Base-by-base conservation (phyloP, 805 yeast species). In the Candida krabiensis region DNA sequence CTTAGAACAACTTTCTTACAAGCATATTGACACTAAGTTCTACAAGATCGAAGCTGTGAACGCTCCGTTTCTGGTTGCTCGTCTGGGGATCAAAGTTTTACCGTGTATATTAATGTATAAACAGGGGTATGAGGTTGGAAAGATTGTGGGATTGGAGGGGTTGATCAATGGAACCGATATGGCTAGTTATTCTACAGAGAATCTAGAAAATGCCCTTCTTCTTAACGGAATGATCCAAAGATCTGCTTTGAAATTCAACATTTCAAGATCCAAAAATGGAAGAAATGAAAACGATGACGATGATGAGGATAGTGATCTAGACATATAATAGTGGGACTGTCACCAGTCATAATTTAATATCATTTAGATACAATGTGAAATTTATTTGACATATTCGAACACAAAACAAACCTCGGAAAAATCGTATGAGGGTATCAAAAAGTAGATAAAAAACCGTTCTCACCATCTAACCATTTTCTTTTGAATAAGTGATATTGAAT, bases 11-110 rank as follows among this genome's bases (percentile, higher is more conserved):
- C 52, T 86, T 6, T 79, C 91, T 1, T 70, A 69, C 40, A 76
- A 73, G 45, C 86, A 86, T 60, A 53, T 82, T 32, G 63, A 66
- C 2, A 67, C 85, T 1, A 69, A 67, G 40, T 76, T 83, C 41
- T 58, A 73, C 15, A 68, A 73, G 31, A 71, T 84, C 4, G 67
- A 72, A 38, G 96, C 86, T 0, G 73, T 68, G 24, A 63, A 73
- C 26, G 84, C 90, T 1, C 89, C 95, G 3, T 87, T 87, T 53
- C 63, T 88, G 30, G 87, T 79, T 4, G 63, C 77, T 2, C 79
- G 77, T 53, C 68, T 88, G 27, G 64, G 68, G 3, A 70, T 88
- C 34, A 77, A 82, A 54, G 79, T 83, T 9, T 66, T 87, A 4
- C 96, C 96, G 0, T 81, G 80, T 47, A 79, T 86, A 2, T 60